A percentile compares a stretch with the other conserved stretches of the same genome.
Conservation (phyloP, 441 rosid genomes). For the Gossypium gossypioides region DNA sequence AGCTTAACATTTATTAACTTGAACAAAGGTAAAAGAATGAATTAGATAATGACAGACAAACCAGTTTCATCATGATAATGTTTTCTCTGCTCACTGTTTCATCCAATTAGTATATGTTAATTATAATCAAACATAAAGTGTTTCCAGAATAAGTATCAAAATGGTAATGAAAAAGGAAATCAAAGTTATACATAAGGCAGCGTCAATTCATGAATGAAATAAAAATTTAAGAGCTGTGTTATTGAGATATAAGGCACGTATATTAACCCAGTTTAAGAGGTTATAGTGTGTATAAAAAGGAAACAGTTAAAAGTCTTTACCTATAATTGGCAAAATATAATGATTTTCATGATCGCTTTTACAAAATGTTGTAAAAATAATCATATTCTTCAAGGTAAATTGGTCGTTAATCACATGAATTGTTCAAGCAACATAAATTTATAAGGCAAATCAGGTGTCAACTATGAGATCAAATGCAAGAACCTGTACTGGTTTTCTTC, state of each 20-base stretch:
- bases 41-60: background rate
- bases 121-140: background rate
- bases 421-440: conserved; percentile 4
- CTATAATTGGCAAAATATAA: background rate
- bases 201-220: background rate
- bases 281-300: background rate
- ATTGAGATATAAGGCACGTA: background rate
- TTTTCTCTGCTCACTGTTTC: background rate
- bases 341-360: background rate
- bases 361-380: background rate
- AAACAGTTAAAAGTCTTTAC: background rate
- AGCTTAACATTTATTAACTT: background rate
- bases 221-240: background rate
- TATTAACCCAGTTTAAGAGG: background rate
- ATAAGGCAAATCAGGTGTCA: background rate
- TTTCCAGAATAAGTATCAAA: background rate
- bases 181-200: background rate
- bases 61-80: background rate
- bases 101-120: background rate
- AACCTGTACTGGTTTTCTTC: conserved; percentile 93
- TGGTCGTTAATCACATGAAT: conserved; percentile 10
- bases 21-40: background rate
- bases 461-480: background rate
- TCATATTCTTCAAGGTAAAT: conserved; percentile 3
- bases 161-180: background rate